Conservation (phyloP, 2,329 filamentous ascomycete species). For the Colletotrichum sansevieriae region DNA sequence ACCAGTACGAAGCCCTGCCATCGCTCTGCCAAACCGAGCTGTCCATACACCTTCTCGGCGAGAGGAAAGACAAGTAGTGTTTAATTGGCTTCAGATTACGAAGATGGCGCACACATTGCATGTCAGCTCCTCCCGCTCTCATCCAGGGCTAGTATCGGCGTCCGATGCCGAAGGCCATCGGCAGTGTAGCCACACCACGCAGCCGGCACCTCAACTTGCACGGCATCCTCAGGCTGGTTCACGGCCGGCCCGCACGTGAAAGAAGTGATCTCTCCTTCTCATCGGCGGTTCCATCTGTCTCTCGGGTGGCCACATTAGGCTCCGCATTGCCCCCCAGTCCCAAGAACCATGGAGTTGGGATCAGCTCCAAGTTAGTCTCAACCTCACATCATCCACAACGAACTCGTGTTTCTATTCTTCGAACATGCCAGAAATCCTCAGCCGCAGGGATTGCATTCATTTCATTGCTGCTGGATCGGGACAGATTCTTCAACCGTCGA, state of each 20-base stretch:
- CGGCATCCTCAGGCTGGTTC: not conserved
- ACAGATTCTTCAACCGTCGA: not conserved
- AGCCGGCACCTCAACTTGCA: constrained; percentile 5
- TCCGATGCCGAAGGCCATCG: not conserved
- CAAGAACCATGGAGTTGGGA: constrained; percentile 10
- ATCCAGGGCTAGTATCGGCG: not conserved
- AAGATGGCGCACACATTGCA: not conserved
- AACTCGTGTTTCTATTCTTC: not conserved
- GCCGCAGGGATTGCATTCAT: not conserved
- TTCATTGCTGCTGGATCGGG: not conserved
- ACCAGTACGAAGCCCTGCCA: not conserved
- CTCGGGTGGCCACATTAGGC: not conserved
- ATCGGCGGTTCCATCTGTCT: not conserved
- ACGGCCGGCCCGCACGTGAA: not conserved
- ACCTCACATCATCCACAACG: constrained; percentile 4
- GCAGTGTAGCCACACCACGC: constrained; percentile 11
- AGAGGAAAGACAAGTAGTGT: not conserved
- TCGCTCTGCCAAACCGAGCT: constrained; percentile 3
- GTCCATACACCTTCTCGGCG: not conserved
- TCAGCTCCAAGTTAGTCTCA: constrained; percentile 14
- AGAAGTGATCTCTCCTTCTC: not conserved
- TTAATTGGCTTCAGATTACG: constrained; percentile 4
- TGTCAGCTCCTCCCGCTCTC: constrained; percentile 19
- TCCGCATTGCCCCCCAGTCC: not conserved
- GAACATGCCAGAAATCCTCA: not conserved